phyloP scores from a whole-genome alignment of 139 green algal species.

The Bryopsis sp. region DNA sequence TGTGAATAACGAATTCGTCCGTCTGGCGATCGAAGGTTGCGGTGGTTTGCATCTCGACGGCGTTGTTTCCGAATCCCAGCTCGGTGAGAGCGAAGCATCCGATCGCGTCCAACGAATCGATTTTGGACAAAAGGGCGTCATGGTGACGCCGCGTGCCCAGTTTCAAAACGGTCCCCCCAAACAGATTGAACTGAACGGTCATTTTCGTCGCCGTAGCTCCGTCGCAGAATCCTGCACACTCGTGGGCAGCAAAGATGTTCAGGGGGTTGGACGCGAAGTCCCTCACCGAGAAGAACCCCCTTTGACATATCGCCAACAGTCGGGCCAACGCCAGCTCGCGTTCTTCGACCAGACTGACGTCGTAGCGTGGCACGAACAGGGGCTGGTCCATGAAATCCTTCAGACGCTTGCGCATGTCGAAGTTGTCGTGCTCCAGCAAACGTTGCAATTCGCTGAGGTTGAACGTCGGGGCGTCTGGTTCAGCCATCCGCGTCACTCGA shows the following conservation, averaged over 20 bases:
- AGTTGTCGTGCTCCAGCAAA: slow-evolving; percentile 79
- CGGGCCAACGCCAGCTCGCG: slow-evolving; percentile 69
- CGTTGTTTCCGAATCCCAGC: slow-evolving; percentile 89
- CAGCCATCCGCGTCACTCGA: neutral
- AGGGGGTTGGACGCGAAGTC: slow-evolving; percentile 69
- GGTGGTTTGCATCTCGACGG: slow-evolving; percentile 87
- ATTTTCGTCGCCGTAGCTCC: slow-evolving; percentile 79
- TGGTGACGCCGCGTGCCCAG: slow-evolving; percentile 71
- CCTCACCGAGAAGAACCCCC: slow-evolving; percentile 58
- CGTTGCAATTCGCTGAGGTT: slow-evolving; percentile 37
- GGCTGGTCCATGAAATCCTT: slow-evolving; percentile 68
- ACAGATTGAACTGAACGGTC: slow-evolving; percentile 84
- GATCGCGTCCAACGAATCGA: slow-evolving; percentile 58
- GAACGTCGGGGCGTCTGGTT: neutral
- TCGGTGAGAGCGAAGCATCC: slow-evolving; percentile 90
- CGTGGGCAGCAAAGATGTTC: slow-evolving; percentile 83
- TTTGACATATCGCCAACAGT: slow-evolving; percentile 59
- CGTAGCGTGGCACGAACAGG: slow-evolving; percentile 57
- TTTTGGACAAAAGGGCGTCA: slow-evolving; percentile 50
- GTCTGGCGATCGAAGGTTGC: slow-evolving; percentile 49
- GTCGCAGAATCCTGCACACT: slow-evolving; percentile 63
- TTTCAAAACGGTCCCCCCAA: slow-evolving; percentile 82
- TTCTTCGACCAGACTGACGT: slow-evolving; percentile 69
- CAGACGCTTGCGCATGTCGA: slow-evolving; percentile 44
- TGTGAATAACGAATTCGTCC: slow-evolving; percentile 62